Conservation (phyloP, 371 early-diverging fungal genomes). For the Furculomyces boomerangus region DNA sequence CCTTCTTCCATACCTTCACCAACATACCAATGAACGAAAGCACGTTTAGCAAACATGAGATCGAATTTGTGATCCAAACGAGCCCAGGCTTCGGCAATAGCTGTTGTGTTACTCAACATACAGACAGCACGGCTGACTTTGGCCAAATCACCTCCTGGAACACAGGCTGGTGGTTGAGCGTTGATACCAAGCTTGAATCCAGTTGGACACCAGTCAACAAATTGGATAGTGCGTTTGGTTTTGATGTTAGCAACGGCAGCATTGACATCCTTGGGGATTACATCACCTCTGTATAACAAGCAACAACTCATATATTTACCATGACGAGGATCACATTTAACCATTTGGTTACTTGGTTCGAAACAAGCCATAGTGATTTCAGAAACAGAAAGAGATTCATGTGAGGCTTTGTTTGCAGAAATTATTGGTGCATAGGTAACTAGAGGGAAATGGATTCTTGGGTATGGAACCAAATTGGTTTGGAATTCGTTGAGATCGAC, state of each 20-base stretch:
- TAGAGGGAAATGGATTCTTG: conserved; percentile 90
- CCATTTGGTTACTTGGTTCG: conserved; percentile 92
- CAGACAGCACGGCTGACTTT: conserved; percentile 85
- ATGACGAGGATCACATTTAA: conserved; percentile 86
- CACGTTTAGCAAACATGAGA: conserved; percentile 94
- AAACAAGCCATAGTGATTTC: conserved; percentile 90
- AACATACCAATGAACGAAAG: conserved; percentile 97
- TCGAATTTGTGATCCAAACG: conserved; percentile 91
- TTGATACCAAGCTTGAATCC: conserved; percentile 97
- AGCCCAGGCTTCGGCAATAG: conserved; percentile 91
- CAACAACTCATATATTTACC: conserved; percentile 97
- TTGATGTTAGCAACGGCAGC: conserved; percentile 73
- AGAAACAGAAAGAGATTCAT: conserved; percentile 77
- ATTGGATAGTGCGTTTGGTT: conserved; percentile 79
- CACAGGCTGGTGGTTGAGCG: conserved; percentile 69
- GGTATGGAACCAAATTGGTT: conserved; percentile 94
- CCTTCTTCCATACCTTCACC: conserved; percentile 95
- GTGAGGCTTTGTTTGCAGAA: conserved; percentile 74
- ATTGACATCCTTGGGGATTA: conserved; percentile 74
- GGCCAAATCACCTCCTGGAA: conserved; percentile 88
- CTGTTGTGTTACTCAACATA: conserved; percentile 89
- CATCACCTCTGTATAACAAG: conserved; percentile 87
- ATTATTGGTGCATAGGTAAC: conserved; percentile 90
- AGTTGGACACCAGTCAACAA: conserved; percentile 96
- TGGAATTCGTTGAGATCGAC: conserved; percentile 95